Evolutionary conservation across 768 basidiomycete species (phyloP).

Genomic region (Candolleomyces efflorescens): DNA sequence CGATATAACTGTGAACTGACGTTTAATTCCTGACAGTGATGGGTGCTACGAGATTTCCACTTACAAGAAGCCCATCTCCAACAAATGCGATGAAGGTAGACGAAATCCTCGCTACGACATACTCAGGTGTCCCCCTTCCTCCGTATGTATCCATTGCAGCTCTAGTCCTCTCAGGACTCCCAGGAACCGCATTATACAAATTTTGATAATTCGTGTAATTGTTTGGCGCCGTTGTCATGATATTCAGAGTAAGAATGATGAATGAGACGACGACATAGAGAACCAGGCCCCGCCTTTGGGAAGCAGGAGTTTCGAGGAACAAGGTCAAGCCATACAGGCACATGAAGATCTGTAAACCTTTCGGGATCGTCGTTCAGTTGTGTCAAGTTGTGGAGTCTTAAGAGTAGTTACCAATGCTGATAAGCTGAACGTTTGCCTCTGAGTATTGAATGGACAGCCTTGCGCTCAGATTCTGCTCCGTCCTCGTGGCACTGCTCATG

Average conservation of each 20-base stretch:
- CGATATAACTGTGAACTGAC: constrained; percentile 2
- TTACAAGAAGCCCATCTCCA: constrained; percentile 6
- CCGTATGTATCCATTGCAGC: constrained; percentile 8
- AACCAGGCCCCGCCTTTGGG: background rate
- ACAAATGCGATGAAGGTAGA: constrained; percentile 8
- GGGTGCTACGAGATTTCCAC: background rate
- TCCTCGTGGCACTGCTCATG: background rate
- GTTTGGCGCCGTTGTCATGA: background rate
- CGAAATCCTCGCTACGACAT: constrained; percentile 2
- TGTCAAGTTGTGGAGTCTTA: too few species aligned
- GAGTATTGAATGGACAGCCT: background rate
- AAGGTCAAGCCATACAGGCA: background rate
- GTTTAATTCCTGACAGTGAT: too few species aligned
- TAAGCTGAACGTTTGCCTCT: background rate
- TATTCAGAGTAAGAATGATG: constrained; percentile 1
- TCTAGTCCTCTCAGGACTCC: background rate
- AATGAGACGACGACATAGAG: constrained; percentile 7
- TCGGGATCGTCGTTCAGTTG: background rate
- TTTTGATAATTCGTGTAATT: constrained; percentile 2
- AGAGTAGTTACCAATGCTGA: background rate
- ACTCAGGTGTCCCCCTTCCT: background rate
- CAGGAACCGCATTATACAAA: background rate
- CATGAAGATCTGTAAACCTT: constrained; percentile 5
- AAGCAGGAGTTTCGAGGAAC: background rate
- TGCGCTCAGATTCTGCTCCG: background rate